phyloP scores from a whole-genome alignment of 1,284 basidiomycete genomes.

The Rhodotorula mucilaginosa region DNA sequence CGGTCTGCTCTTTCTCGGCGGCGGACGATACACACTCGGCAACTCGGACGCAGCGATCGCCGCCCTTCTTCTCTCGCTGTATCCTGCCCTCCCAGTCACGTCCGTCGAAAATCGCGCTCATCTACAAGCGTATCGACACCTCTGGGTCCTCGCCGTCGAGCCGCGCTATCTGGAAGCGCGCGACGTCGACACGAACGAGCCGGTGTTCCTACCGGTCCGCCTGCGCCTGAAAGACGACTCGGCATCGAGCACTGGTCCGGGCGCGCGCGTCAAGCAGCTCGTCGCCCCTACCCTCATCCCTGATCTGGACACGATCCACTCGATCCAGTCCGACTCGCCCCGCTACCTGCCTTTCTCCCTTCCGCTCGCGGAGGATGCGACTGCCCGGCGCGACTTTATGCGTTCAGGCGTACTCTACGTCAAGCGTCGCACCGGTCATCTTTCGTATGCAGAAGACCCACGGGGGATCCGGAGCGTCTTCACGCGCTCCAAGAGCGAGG shows the following conservation, averaged over 20 bases:
- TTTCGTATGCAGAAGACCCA: constrained; percentile 89
- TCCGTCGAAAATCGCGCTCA: constrained; percentile 87
- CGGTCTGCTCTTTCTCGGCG: constrained; percentile 89
- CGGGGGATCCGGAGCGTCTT: constrained; percentile 86
- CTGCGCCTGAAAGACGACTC: constrained; percentile 64
- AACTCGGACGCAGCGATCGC: constrained; percentile 89
- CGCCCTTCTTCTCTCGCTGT: constrained; percentile 83
- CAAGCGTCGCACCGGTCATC: constrained; percentile 84
- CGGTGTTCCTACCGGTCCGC: constrained; percentile 86
- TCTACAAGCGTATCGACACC: constrained; percentile 86
- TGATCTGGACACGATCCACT: constrained; percentile 71
- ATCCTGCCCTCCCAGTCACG: constrained; percentile 74
- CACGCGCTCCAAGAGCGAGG: constrained; percentile 70
- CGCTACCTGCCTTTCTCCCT: constrained; percentile 91
- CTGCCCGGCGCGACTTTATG: constrained; percentile 68
- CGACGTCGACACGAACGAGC: constrained; percentile 83
- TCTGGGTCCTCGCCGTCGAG: constrained; percentile 94
- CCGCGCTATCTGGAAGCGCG: constrained; percentile 86
- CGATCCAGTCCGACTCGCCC: constrained; percentile 82
- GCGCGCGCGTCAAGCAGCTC: constrained; percentile 63
- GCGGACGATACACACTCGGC: constrained; percentile 87
- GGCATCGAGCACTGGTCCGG: not conserved
- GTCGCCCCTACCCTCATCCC: constrained; percentile 90
- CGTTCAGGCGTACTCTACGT: constrained; percentile 80
- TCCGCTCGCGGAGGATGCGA: constrained; percentile 62